Conservation (phyloP, 176 grass and related monocot species). For the Ensete glaucum region DNA sequence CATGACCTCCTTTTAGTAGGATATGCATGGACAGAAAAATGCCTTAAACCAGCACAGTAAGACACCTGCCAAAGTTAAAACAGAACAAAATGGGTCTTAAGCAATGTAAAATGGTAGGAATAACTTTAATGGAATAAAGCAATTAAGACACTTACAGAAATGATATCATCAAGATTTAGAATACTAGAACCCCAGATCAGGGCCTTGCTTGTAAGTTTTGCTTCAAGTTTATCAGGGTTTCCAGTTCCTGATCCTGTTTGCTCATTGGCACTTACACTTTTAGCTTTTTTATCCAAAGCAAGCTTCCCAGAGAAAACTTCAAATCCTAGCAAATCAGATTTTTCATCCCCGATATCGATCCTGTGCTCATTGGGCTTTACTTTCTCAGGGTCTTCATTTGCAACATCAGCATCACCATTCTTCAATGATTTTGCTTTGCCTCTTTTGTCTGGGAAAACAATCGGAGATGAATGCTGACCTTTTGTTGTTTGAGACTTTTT, state of each 20-base stretch:
- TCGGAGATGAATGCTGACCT: conserved; percentile 67
- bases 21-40: conserved; percentile 81
- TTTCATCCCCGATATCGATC: conserved; percentile 69
- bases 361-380: conserved; percentile 51
- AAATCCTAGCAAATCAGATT: conserved; percentile 78
- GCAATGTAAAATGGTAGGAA: conserved; percentile 17
- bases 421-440: conserved; percentile 51
- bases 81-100: conserved; percentile 8
- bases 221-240: conserved; percentile 42
- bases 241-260: conserved; percentile 24
- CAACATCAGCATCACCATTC: conserved; percentile 34
- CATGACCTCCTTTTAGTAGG: conserved; percentile 54
- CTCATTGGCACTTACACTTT: conserved; percentile 36
- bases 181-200: conserved; percentile 80
- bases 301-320: conserved; percentile 79
- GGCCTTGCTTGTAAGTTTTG: conserved; percentile 87
- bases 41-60: conserved; percentile 47
- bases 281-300: conserved; percentile 54
- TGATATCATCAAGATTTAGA: conserved; percentile 63
- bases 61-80: conserved; percentile 55
- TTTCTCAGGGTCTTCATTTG: conserved; percentile 36
- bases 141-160: conserved; percentile 72
- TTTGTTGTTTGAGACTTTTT: conserved; percentile 45
- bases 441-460: conserved; percentile 79
- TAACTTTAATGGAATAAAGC: background rate